Evolutionary conservation across 2,329 filamentous ascomycete species (phyloP), one percentile per base, ranked within the genome.

Genomic region (Penicillium psychrosexuale): DNA sequence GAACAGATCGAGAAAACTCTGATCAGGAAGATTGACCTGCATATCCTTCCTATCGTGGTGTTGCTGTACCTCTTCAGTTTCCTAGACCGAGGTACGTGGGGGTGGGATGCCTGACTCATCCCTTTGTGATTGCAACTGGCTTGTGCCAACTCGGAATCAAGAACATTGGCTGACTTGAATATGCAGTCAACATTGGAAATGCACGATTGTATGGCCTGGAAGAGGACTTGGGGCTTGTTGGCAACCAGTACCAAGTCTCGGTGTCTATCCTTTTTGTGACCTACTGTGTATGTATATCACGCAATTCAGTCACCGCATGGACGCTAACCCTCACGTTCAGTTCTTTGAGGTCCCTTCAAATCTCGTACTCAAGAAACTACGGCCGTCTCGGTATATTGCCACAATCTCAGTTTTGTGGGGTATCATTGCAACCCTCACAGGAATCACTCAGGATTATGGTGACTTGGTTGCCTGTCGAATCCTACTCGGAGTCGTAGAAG

Each of bases 21-120:
- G 24, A 65, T 76, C 11, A 57, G 72, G 30, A 77, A 76, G 51
- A 72, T 77, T 43, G 75, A 77, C 52, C 24, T 69, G 22, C 69
- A 75, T 53, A 72, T 77, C 53, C 62, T 77, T 39, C 75, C 75
- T 1, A 70, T 75, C 27, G 66, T 76, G 11, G 70, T 77, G 39
- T 57, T 74, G 22, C 56, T 77, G 15, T 93, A 93, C 68, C 78
- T 91, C 13, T 84, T 91, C 61, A 88, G 85, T 61, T 92, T 91
- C 68, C 74, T 92, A 8, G 89, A 91, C 67, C 79, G 88, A 69
- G 78, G 74, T 61, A 46, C 27, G 60, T 58, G 49, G 28, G 30
- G 39, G 38, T 11, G 40, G 45, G 33, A 31, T 49, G 30, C 7
- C 47, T 57, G 36, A 40, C 36, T 45, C 47, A 51, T 42, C n/a